Evolutionary conservation across 1,139 yeast species (phyloP).

Genomic region (Schwanniomyces etchellsii): DNA sequence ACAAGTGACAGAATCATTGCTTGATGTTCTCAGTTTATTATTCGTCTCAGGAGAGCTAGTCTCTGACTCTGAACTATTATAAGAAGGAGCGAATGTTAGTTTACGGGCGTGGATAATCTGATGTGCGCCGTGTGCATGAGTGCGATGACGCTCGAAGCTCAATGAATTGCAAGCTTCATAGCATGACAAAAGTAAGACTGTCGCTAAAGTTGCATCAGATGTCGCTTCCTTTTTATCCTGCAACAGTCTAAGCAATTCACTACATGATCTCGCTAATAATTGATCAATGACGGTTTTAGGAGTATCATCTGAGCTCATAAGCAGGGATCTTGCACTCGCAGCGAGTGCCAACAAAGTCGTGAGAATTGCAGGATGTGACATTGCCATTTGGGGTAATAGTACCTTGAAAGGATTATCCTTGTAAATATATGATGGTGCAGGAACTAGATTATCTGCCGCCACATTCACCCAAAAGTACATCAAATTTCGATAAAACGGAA

Average conservation of each 20-base stretch:
- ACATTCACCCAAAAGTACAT: slow-evolving; percentile 62
- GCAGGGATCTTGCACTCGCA: slow-evolving; percentile 43
- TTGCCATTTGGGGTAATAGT: slow-evolving; percentile 65
- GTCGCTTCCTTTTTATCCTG: slow-evolving; percentile 49
- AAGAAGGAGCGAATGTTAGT: slow-evolving; percentile 1
- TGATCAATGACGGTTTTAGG: slow-evolving; percentile 45
- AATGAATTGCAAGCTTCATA: slow-evolving; percentile 52
- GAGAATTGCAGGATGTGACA: slow-evolving; percentile 53
- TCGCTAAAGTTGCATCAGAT: slow-evolving; percentile 63
- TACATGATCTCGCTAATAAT: slow-evolving; percentile 50
- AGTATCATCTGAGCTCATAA: slow-evolving; percentile 25
- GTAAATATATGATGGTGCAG: slow-evolving; percentile 57
- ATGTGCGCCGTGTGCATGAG: slow-evolving; percentile 65
- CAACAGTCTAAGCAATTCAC: slow-evolving; percentile 48
- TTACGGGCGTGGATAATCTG: slow-evolving; percentile 56
- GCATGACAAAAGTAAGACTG: slow-evolving; percentile 57
- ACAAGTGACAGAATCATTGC: not conserved
- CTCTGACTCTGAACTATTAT: slow-evolving; percentile 1
- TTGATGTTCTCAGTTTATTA: not conserved
- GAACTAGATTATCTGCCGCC: slow-evolving; percentile 60
- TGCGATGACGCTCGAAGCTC: slow-evolving; percentile 51
- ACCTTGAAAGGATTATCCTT: slow-evolving; percentile 63
- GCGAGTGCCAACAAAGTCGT: slow-evolving; percentile 65
- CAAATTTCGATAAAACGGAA: slow-evolving; percentile 53
- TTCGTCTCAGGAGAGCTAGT: not conserved